Conservation (phyloP, 345 rosid genomes). For the Moringa oleifera region DNA sequence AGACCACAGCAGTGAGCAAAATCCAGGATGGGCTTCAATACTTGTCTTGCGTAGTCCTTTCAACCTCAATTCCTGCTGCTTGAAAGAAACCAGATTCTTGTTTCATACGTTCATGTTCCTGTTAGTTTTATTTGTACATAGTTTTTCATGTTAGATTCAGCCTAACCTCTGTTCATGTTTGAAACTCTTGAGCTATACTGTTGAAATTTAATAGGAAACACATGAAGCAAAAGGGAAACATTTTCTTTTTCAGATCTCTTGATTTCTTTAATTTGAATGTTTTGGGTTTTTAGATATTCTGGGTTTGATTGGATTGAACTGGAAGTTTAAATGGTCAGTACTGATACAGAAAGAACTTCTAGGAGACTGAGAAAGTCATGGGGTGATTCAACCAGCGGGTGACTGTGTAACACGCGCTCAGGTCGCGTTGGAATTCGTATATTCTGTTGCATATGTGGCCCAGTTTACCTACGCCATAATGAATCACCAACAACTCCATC, state of each 20-base stretch:
- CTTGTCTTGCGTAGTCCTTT: conserved; percentile 59
- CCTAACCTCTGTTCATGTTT: conserved; percentile 1
- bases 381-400: too few species aligned
- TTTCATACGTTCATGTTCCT: neutral
- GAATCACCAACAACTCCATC: too few species aligned
- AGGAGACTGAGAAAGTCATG: too few species aligned
- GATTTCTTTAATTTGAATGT: neutral
- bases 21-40: conserved; percentile 78
- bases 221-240: neutral
- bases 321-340: too few species aligned
- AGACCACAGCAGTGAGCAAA: conserved; percentile 52
- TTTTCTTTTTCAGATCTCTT: too few species aligned
- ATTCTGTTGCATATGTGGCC: too few species aligned
- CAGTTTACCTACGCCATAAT: too few species aligned
- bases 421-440: too few species aligned
- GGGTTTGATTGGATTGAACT: too few species aligned
- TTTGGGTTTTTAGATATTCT: too few species aligned
- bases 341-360: too few species aligned
- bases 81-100: conserved; percentile 18
- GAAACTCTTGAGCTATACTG: neutral
- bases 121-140: conserved; percentile 18
- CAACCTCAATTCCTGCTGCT: conserved; percentile 67
- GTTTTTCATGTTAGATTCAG: conserved; percentile 10
- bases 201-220: neutral
- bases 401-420: too few species aligned